Conservation (phyloP, 1,284 basidiomycete genomes). For the Ceratobasidium theobromae region DNA sequence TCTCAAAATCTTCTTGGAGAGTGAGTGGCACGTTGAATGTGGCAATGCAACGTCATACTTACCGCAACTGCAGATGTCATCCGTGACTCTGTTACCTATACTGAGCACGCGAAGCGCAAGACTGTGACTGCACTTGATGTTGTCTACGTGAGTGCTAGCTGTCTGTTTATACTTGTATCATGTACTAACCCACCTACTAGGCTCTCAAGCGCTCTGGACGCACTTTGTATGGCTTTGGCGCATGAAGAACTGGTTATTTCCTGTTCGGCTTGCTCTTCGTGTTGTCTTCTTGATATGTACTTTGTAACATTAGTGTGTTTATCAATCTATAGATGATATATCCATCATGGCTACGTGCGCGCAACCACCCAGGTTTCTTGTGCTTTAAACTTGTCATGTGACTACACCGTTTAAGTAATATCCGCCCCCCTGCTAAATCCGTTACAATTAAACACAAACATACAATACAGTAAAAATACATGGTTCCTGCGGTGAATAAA, state of each 20-base stretch:
- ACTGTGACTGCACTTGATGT: slow-evolving; percentile 87
- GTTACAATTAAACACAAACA: too few relatives aligned
- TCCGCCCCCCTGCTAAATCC: too few relatives aligned
- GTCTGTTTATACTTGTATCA: neutral
- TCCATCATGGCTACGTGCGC: neutral
- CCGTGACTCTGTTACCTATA: slow-evolving; percentile 93
- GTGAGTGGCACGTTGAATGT: slow-evolving; percentile 46
- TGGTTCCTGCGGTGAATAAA: too few relatives aligned
- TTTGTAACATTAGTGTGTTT: neutral
- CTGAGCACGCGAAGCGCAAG: slow-evolving; percentile 92
- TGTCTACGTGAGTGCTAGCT: slow-evolving; percentile 61
- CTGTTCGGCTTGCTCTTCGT: neutral
- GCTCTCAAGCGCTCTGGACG: slow-evolving; percentile 27
- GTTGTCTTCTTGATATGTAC: neutral
- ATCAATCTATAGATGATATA: neutral
- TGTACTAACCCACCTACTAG: neutral
- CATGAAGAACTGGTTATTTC: neutral
- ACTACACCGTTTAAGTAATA: too few relatives aligned
- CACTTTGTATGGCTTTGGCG: slow-evolving; percentile 10
- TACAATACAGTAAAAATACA: too few relatives aligned
- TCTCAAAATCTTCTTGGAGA: slow-evolving; percentile 89
- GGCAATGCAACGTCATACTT: neutral
- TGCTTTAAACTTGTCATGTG: too few relatives aligned
- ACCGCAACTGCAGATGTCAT: slow-evolving; percentile 57
- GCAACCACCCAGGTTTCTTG: too few relatives aligned